These are phyloP conservation scores for Fraxinus quadrangulata DNA, from an alignment of 257 asterid species.

Conservation along the genomic window DNA sequence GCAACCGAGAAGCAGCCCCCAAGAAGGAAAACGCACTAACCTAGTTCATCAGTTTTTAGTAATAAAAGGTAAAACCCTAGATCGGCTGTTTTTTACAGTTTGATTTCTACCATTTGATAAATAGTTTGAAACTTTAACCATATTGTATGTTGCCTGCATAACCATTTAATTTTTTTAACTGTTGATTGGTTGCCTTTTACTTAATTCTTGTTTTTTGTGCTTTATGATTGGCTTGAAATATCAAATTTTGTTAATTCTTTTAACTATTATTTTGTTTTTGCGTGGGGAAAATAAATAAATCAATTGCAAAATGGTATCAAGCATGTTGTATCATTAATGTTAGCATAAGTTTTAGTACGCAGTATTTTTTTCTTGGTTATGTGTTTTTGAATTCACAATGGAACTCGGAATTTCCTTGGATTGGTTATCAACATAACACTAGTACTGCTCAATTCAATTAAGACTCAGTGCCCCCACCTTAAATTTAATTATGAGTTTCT, in stretches of 20 bases:
- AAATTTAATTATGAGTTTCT: background rate
- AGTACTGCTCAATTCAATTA: background rate
- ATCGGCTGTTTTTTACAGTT: background rate
- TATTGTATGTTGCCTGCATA: background rate
- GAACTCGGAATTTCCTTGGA: background rate
- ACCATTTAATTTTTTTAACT: background rate
- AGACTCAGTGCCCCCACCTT: background rate
- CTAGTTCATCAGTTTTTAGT: background rate
- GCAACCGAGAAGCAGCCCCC: constrained; percentile 77
- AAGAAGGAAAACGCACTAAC: constrained; percentile 57
- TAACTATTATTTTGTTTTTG: background rate
- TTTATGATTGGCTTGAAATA: background rate
- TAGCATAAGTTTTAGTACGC: background rate
- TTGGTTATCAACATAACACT: background rate
- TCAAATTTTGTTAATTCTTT: background rate
- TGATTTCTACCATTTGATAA: background rate
- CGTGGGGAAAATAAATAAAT: background rate
- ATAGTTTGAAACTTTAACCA: background rate
- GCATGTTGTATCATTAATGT: background rate
- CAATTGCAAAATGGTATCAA: background rate
- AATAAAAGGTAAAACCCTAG: background rate
- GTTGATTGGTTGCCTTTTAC: background rate
- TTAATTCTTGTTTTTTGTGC: background rate
- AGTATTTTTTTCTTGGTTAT: background rate
- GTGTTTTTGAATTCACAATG: background rate